These are phyloP conservation scores for Metschnikowia santaceciliae DNA, from an alignment of 805 yeast species.

Conservation along the genomic window DNA sequence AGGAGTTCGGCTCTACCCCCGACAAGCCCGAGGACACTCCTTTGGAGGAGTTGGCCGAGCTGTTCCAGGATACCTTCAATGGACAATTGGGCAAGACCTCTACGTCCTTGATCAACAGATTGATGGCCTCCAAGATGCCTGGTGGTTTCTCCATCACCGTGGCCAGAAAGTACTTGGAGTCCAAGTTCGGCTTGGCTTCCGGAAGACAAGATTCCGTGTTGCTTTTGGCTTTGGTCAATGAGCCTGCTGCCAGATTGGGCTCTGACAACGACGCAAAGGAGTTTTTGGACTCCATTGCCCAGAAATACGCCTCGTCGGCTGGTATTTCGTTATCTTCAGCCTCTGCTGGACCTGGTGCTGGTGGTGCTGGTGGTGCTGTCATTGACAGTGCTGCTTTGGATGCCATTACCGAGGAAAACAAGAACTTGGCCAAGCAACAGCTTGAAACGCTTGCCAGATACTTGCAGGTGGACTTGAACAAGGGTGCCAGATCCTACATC, in stretches of 20 bases:
- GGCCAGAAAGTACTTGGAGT: slow-evolving; percentile 88
- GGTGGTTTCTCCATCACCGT: slow-evolving; percentile 95
- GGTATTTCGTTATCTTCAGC: slow-evolving; percentile 76
- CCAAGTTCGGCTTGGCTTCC: slow-evolving; percentile 87
- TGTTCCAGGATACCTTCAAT: slow-evolving; percentile 83
- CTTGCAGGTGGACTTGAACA: slow-evolving; percentile 85
- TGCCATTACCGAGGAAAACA: slow-evolving; percentile 67
- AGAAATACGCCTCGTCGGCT: slow-evolving; percentile 77
- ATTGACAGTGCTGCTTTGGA: slow-evolving; percentile 95
- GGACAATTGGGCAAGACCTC: slow-evolving; percentile 95
- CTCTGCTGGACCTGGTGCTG: slow-evolving; percentile 49
- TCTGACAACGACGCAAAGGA: slow-evolving; percentile 87
- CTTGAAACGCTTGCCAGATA: slow-evolving; percentile 93
- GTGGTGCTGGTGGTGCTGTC: slow-evolving; percentile 75
- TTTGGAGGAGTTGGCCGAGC: slow-evolving; percentile 89
- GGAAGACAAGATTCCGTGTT: slow-evolving; percentile 94
- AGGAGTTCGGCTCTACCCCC: slow-evolving; percentile 96
- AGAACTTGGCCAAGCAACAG: slow-evolving; percentile 66
- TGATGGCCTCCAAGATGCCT: slow-evolving; percentile 97
- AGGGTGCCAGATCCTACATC: slow-evolving; percentile 81
- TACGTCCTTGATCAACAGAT: slow-evolving; percentile 79
- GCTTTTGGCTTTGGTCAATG: slow-evolving; percentile 77
- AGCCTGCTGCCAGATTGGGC: slow-evolving; percentile 86
- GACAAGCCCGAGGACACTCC: slow-evolving; percentile 99
- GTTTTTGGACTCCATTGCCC: slow-evolving; percentile 76